Evolutionary conservation across 768 basidiomycete species (phyloP).

Genomic region (Leccinum rimulosum): DNA sequence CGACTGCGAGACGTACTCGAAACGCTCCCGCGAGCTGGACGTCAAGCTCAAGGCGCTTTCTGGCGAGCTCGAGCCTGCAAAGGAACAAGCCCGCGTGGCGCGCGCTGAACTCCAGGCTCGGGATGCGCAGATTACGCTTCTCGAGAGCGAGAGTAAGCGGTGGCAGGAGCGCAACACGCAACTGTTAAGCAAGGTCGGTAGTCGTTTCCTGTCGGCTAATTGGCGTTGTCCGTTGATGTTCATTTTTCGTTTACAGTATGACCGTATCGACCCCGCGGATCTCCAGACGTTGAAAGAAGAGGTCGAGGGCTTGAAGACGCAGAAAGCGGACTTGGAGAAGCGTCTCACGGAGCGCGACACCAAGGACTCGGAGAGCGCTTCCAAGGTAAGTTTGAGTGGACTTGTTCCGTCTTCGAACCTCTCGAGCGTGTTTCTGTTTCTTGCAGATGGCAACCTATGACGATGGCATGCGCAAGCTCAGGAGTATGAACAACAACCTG

Average conservation of each 20-base stretch:
- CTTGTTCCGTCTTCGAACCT: neutral
- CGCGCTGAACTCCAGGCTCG: constrained; percentile 75
- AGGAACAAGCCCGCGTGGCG: constrained; percentile 62
- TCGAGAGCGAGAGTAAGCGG: constrained; percentile 73
- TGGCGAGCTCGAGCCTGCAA: constrained; percentile 68
- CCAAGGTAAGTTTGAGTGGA: constrained; percentile 28
- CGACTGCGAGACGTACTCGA: constrained; percentile 69
- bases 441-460: constrained; percentile 44
- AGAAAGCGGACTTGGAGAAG: constrained; percentile 38
- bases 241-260: constrained; percentile 50
- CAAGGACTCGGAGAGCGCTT: constrained; percentile 27
- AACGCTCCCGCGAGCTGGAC: constrained; percentile 67
- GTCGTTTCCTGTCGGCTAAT: neutral
- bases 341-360: constrained; percentile 30
- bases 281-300: constrained; percentile 77
- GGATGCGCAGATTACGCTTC: constrained; percentile 59
- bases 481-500: constrained; percentile 25
- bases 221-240: neutral
- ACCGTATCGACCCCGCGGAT: constrained; percentile 85
- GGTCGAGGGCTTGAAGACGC: constrained; percentile 49
- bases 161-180: constrained; percentile 87
- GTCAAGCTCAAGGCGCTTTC: constrained; percentile 55
- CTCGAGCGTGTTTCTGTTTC: neutral
- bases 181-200: constrained; percentile 69
- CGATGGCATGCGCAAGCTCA: constrained; percentile 38